Evolutionary conservation across 1,284 basidiomycete species (phyloP), one percentile per base, ranked within the genome.

Genomic region (Rhodotorula sp.): DNA sequence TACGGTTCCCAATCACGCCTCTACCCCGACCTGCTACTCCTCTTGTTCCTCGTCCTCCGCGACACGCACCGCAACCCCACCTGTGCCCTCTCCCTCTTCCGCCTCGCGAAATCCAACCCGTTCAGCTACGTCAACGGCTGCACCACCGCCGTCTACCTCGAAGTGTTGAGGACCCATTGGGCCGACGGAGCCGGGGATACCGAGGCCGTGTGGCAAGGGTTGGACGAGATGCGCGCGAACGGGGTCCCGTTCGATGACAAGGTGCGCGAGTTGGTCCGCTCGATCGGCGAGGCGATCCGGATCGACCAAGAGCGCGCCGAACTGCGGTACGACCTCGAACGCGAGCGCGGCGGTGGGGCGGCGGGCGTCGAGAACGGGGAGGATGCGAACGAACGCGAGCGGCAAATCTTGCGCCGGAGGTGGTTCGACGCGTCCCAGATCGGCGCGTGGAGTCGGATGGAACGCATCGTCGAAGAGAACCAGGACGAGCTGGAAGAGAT

Each of bases 151-250:
- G 62, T 76, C 2, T 76, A 72, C 67, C 61, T 65, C 64, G 70
- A 75, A 50, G 70, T 74, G 3, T 55, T 76, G 16, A 55, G 60
- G 28, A 76, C 75, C 45, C 57, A 60, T 19, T 76, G 75, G 75
- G 57, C 31, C n/a, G 55, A 62, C 5, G 60, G 45, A 21, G 56
- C 49, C 18, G 63, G 66, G 5, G 75, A 76, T 63, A 34, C 75
- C 54, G 70, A 69, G 50, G 16, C 47, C 26, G 67, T 72, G 31
- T 60, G 66, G 10, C n/a, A 28, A 1, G 62, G 60, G 8, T 23
- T 76, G 10, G 72, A 74, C n/a, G 71, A 72, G 58, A 75, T 76
- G 73, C 54, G 66, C n/a, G 45, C 38, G 21, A 55, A 55, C 2
- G 75, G 75, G 15, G 67, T 76, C 28, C 3, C 19, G n/a, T 48